Percentiles rank a stretch among this genome's conserved stretches.
Conservation (phyloP, 495 filamentous ascomycete species). For the Neurospora sp. region DNA sequence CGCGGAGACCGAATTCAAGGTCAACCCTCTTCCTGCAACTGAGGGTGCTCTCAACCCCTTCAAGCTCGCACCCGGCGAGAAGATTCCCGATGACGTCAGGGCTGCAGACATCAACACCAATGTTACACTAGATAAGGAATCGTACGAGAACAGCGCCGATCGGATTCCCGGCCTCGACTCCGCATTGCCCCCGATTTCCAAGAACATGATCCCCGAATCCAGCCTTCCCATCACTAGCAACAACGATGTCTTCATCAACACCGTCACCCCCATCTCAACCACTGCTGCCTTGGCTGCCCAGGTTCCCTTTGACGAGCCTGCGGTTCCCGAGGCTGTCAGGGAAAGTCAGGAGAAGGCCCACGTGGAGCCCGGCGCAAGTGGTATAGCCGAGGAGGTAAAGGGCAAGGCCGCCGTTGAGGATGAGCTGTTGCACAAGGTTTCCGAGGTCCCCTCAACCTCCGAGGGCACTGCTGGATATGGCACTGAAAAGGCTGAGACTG, state of each 20-base stretch:
- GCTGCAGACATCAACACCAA: slow-evolving; percentile 44
- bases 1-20: slow-evolving; percentile 36
- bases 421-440: slow-evolving; percentile 50
- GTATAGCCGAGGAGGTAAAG: slow-evolving; percentile 41
- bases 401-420: slow-evolving; percentile 53
- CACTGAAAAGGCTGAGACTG: slow-evolving; percentile 37
- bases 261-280: slow-evolving; percentile 57
- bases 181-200: slow-evolving; percentile 50
- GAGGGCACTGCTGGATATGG: slow-evolving; percentile 41
- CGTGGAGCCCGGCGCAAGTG: slow-evolving; percentile 50
- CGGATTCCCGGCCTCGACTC: slow-evolving; percentile 44
- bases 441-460: slow-evolving; percentile 44
- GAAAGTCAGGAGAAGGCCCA: slow-evolving; percentile 55
- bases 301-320: slow-evolving; percentile 62
- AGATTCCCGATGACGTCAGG: slow-evolving; percentile 53
- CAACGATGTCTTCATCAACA: slow-evolving; percentile 51
- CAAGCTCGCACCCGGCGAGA: slow-evolving; percentile 66
- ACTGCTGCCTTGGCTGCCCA: slow-evolving; percentile 50
- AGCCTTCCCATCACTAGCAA: slow-evolving; percentile 58
- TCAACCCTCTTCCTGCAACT: slow-evolving; percentile 72
- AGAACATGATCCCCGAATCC: slow-evolving; percentile 73
- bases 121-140: slow-evolving; percentile 70
- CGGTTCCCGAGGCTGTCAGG: slow-evolving; percentile 56
- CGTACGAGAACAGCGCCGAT: slow-evolving; percentile 65
- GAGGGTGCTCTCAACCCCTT: slow-evolving; percentile 72